A percentile compares a stretch with the other conserved stretches of the same genome.
Conservation (phyloP, 75 land plant species). For the Gnetum montanum region DNA sequence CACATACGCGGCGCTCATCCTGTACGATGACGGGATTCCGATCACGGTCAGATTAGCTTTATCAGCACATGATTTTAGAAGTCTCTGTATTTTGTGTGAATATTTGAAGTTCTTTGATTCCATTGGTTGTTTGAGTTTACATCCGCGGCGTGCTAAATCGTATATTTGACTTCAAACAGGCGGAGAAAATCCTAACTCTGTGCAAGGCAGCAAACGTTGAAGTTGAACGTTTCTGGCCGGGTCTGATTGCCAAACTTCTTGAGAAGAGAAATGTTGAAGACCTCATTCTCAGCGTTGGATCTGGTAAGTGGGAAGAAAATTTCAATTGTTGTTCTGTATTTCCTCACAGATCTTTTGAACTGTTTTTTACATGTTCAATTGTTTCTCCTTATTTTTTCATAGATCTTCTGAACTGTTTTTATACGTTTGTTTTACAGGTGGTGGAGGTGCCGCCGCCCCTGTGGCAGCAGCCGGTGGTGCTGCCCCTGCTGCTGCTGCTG, state of each 20-base stretch:
- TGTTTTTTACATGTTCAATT: neutral
- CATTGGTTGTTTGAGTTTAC: too few species aligned
- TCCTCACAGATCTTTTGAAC: neutral
- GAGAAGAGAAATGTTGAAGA: slow-evolving; percentile 49
- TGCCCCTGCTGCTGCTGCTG: slow-evolving; percentile 9
- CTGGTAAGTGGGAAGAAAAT: slow-evolving; percentile 18
- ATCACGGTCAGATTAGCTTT: too few species aligned
- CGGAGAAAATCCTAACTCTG: slow-evolving; percentile 38
- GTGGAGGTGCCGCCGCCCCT: slow-evolving; percentile 14
- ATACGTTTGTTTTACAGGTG: neutral
- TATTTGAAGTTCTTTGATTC: too few species aligned
- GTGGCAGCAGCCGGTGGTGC: slow-evolving; percentile 9
- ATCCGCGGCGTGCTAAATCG: too few species aligned
- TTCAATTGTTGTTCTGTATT: neutral
- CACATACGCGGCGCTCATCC: slow-evolving; percentile 33
- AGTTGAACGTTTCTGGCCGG: slow-evolving; percentile 46
- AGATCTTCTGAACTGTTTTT: too few species aligned
- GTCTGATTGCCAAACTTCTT: slow-evolving; percentile 45
- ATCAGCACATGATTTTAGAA: too few species aligned
- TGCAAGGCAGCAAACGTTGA: slow-evolving; percentile 44
- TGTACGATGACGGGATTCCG: slow-evolving; percentile 32
- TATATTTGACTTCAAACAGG: too few species aligned
- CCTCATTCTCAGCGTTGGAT: slow-evolving; percentile 32
- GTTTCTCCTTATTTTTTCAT: neutral
- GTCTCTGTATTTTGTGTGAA: too few species aligned